Evolutionary conservation across 495 filamentous ascomycete species (phyloP), one percentile per base, ranked within the genome.

Genomic region (Aspergillus panamensis): DNA sequence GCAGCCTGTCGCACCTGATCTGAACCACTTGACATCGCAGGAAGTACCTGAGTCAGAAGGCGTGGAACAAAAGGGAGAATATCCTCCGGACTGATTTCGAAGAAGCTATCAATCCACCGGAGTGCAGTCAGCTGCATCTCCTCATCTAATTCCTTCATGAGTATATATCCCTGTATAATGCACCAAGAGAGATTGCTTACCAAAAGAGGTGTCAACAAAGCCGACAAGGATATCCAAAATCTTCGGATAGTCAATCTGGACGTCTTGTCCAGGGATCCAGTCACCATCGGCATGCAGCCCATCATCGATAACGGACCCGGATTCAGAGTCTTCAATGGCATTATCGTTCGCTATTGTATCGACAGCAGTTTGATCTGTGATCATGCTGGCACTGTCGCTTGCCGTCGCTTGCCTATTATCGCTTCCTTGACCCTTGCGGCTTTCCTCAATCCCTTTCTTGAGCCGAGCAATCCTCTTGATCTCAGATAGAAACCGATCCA

Each of bases 181-280:
- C 3, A 12, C 35, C 0, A 6, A 42, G 8, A 20, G 13, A 50
- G 51, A 20, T 14, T 35, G 63, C 77, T 66, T 79, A 91, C 90
- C 88, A 62, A 86, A 81, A 33, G 87, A 83, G 16, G 92, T 90
- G 65, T 96, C 88, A 30, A 98, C 82, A 63, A 96, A 96, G 13
- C 85, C 85, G 8, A 96, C 92, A 48, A 99, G 74, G 25, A 97
- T 97, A 62, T 96, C 89, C 39, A 99, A 73, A 39, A 97, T 94
- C 64, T 86, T 91, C 53, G 89, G 86, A 71, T 96, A 87, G 71
- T 97, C 93, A 51, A 99, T 89, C 53, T 94, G 87, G 5, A 97
- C 91, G 72, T 99, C 95, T 76, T 97, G 94, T 3, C 95, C 95
- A 0, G 95, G 95, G 19, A 97, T 84, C 92, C 92, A 99, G 60